Conservation (phyloP, 2,329 filamentous ascomycete genomes). For the Penicillium sp. region DNA sequence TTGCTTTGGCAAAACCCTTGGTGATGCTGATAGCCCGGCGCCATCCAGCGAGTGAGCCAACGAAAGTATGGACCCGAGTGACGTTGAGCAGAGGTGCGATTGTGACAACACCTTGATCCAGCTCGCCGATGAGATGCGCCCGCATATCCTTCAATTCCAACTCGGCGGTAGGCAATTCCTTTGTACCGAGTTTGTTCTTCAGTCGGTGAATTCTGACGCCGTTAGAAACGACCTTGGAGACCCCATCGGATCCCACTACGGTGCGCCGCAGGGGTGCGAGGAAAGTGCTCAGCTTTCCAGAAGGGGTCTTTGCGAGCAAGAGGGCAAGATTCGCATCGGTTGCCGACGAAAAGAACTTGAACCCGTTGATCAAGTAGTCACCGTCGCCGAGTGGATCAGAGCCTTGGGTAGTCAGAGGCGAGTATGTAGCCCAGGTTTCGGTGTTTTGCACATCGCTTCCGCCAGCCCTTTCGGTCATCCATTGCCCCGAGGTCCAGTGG, state of each 20-base stretch:
- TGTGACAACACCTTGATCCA: slow-evolving; percentile 68
- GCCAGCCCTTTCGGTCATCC: slow-evolving; percentile 42
- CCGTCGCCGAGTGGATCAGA: slow-evolving; percentile 26
- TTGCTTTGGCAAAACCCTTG: slow-evolving; percentile 43
- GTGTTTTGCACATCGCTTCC: slow-evolving; percentile 39
- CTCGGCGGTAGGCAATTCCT: slow-evolving; percentile 70
- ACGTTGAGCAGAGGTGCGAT: slow-evolving; percentile 70
- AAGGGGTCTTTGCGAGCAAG: slow-evolving; percentile 62
- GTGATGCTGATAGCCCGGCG: slow-evolving; percentile 44
- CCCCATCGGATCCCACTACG: slow-evolving; percentile 15
- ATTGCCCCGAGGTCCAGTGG: slow-evolving; percentile 41
- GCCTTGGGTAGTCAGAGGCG: slow-evolving; percentile 14
- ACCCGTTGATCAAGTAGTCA: slow-evolving; percentile 57
- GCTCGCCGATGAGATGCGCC: slow-evolving; percentile 65
- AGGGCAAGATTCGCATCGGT: slow-evolving; percentile 66
- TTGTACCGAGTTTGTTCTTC: slow-evolving; percentile 73
- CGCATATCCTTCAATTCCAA: slow-evolving; percentile 62
- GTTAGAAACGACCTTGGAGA: slow-evolving; percentile 54
- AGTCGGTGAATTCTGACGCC: slow-evolving; percentile 67
- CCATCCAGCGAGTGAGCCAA: slow-evolving; percentile 41
- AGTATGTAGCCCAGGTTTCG: slow-evolving; percentile 37
- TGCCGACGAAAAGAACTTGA: slow-evolving; percentile 72
- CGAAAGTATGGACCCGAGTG: slow-evolving; percentile 52
- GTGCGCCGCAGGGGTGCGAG: slow-evolving; percentile 62
- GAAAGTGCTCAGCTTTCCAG: slow-evolving; percentile 62